Base-by-base conservation (phyloP, 192 early-diverging fungal species). In the Mortierella alpina region DNA sequence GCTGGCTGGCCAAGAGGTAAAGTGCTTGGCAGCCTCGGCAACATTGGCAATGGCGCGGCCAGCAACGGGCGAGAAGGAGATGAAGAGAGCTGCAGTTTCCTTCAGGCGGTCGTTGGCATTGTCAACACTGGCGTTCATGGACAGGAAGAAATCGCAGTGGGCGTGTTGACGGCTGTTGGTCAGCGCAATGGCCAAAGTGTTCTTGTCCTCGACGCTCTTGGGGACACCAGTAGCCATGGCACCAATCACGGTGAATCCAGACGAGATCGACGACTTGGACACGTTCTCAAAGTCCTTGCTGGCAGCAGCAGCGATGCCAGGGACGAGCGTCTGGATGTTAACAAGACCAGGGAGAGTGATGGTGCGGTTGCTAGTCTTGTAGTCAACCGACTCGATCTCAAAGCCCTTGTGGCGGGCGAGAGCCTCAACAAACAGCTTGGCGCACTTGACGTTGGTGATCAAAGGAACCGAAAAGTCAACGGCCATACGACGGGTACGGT, bases 381-480 rank as follows among this genome's bases (percentile, higher is more conserved):
- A 98, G 84, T 99, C 98, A 68, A 96, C 92, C 57, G 89, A 83
- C 14, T 89, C 82, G 31, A 99, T 90, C 65, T 97, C 94, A 85
- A 88, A 73, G 7, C 84, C 84, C 22, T 70, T 84, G 63, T 88
- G 89, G 56, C 96, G 92, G 15, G 93, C 91, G 66, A 98, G 85
- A 0, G 98, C 98, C 86, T 99, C 98, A 52, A 99, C 87, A 70
- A 99, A 98, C 64, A 99, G 83, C 88, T 98, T 98, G 73, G 98
- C 98, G 79, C 97, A 98, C 88, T 99, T 99, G 87, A 99, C 91
- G 78, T 99, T 99, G 68, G 98, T 99, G 82, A 99, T 96, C 76
- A 99, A 86, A 10, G 98, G 98, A 56, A 99, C 88, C 50, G 95
- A 95, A 72, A 96, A 95, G 84, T 99, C 98, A 40, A 99, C 94